Conservation (phyloP, 2,329 filamentous ascomycete species). For the Ophiostoma sp. region DNA sequence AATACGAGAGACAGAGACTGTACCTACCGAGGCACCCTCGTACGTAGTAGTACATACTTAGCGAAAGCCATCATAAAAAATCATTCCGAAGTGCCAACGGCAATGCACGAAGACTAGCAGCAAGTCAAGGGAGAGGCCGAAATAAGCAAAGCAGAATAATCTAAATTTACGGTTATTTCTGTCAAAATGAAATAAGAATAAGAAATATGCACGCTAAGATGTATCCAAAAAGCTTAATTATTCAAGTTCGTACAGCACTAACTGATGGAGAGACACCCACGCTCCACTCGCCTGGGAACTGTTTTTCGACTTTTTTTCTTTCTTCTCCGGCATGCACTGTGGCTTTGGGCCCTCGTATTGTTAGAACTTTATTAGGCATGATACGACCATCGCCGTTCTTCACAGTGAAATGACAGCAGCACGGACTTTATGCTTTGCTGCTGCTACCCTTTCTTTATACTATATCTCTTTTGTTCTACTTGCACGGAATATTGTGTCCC, state of each 20-base stretch:
- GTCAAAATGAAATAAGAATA: background rate
- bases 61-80: background rate
- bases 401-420: background rate
- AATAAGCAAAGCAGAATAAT: background rate
- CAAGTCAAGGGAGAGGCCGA: background rate
- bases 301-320: background rate
- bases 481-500: background rate
- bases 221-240: constrained; percentile 9
- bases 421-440: background rate
- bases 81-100: background rate
- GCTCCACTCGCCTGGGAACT: background rate
- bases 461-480: background rate
- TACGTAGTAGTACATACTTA: background rate
- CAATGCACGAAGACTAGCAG: background rate
- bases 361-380: background rate
- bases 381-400: background rate
- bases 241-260: background rate
- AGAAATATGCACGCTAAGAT: constrained; percentile 10
- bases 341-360: constrained; percentile 1
- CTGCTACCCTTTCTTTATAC: background rate
- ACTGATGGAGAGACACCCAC: background rate
- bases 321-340: too few species aligned
- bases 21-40: background rate
- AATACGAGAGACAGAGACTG: background rate
- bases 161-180: background rate